Conservation (phyloP, 140 eudicot genomes). For the Stevia rebaudiana region DNA sequence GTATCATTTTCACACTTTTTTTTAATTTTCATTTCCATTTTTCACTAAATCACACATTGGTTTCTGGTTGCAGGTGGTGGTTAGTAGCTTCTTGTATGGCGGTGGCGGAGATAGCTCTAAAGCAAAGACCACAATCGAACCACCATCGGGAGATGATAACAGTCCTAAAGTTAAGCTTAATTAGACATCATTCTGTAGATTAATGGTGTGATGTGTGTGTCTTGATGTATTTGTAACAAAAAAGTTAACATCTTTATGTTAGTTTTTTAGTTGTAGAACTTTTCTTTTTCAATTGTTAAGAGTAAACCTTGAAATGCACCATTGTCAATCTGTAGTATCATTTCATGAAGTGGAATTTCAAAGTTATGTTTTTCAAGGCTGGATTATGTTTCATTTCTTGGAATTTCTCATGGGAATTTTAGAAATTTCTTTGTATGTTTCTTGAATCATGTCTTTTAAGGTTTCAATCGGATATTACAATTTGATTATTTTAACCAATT, state of each 20-base stretch:
- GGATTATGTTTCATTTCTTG: constrained; percentile 19
- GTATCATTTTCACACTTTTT: constrained; percentile 23
- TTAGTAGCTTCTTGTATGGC: constrained; percentile 73
- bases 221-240: constrained; percentile 36
- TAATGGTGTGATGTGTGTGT: constrained; percentile 20
- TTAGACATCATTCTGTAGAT: constrained; percentile 31
- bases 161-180: constrained; percentile 31
- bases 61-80: constrained; percentile 60
- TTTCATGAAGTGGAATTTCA: constrained; percentile 23
- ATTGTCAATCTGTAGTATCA: constrained; percentile 28
- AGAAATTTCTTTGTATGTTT: constrained; percentile 6
- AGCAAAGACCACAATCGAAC: constrained; percentile 39
- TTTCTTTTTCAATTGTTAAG: constrained; percentile 7
- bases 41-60: neutral
- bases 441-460: neutral
- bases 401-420: neutral
- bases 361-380: constrained; percentile 13
- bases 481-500: too few relatives aligned
- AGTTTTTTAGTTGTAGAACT: constrained; percentile 27
- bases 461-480: neutral
- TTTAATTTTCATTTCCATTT: neutral
- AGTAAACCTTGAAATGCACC: constrained; percentile 19
- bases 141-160: constrained; percentile 37
- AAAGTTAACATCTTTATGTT: constrained; percentile 21
- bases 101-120: constrained; percentile 36